Evolutionary conservation across 2,329 filamentous ascomycete species (phyloP), one percentile per base, ranked within the genome.

Genomic region (Monosporascus sp.): DNA sequence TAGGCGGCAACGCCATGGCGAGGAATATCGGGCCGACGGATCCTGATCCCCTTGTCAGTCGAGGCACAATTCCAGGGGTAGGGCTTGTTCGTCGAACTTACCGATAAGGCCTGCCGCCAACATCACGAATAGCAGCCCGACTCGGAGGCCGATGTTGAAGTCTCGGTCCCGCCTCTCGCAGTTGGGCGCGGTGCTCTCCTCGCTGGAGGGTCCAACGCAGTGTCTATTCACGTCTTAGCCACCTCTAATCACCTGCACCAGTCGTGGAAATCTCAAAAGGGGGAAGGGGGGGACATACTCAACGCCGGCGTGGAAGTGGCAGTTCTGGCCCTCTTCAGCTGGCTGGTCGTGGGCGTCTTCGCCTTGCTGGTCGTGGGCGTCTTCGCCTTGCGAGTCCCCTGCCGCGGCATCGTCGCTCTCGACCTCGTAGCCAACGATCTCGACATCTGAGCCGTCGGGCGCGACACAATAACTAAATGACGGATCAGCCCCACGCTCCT

Each of bases 261-360:
- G 11, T 5, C 27, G 9, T 5, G 11, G 8, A 31, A 14, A 31
- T 11, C 9, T 34, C 11, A 8, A n/a, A 8, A 14, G 7, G 24
- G 6, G 14, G 37, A 9, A 6, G 24, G 6, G 11, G 37, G 11
- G n/a, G 52, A 72, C 83, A 70, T 72, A 88, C 85, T 89, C 84
- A 22, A 90, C 83, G 38, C 86, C 86, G 9, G 86, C 86, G 60
- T 91, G 87, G 68, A 86, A 89, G 63, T 91, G 88, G 60, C 86
- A 90, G 60, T 81, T 75, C 57, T 75, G 34, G 2, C 39, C 60
- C n/a, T 69, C 70, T 52, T 63, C 52, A 42, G 48, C 46, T 17
- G 45, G 48, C 18, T 51, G 41, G 27, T 66, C 61, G 5, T 58
- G 58, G 15, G 56, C 54, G 4, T 58, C 60, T 14, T 63, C 64